Evolutionary conservation across 345 rosid species (phyloP).

Genomic region (Reutealis trisperma): DNA sequence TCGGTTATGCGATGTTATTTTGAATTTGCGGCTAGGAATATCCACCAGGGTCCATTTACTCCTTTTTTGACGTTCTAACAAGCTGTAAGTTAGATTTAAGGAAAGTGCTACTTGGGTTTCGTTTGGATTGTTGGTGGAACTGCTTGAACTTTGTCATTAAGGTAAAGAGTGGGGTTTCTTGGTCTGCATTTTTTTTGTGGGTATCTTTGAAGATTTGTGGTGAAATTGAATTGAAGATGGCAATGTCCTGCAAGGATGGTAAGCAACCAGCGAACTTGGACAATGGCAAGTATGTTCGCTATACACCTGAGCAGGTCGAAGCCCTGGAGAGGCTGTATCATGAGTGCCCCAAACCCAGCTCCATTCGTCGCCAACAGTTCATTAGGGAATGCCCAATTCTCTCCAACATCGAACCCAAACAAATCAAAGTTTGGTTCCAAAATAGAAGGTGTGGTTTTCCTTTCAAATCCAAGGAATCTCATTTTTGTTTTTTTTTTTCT

Average conservation of each 20-base stretch:
- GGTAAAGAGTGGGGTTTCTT: neutral
- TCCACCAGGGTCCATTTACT: neutral
- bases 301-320: conserved; percentile 99
- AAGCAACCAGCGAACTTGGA: conserved; percentile 64
- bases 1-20: neutral
- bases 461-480: conserved; percentile 2
- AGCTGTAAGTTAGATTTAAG: neutral
- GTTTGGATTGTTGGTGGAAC: conserved; percentile 9
- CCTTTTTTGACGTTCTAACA: neutral
- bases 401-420: conserved; percentile 97
- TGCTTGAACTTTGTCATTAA: neutral
- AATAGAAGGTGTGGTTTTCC: conserved; percentile 70
- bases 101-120: conserved; percentile 1
- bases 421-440: conserved; percentile 99
- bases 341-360: conserved; percentile 98
- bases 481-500: neutral
- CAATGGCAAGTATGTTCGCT: conserved; percentile 97
- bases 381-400: conserved; percentile 99
- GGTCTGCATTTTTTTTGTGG: neutral
- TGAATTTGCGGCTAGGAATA: neutral
- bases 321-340: conserved; percentile 99
- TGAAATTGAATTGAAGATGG: conserved; percentile 48
- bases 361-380: conserved; percentile 96
- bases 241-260: conserved; percentile 95
- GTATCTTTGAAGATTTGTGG: neutral